Percentiles rank a stretch among this genome's conserved stretches.
These are phyloP conservation scores for Hordeum vulgare DNA, from an alignment of 176 grass and related monocot genomes.

Conservation along the genomic window DNA sequence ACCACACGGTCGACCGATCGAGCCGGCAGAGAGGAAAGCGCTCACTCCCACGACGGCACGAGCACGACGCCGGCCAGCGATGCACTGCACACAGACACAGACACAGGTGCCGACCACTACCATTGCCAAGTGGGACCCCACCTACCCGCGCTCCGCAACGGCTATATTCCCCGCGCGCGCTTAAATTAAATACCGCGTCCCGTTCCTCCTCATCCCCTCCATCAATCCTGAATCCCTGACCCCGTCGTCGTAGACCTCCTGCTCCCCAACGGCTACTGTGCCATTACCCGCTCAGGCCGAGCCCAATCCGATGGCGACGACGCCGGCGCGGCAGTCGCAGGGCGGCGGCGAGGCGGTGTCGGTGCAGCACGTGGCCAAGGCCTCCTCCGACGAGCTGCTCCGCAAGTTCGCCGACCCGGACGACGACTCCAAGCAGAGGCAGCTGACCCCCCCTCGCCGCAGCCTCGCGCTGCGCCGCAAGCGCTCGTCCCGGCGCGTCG, in stretches of 20 bases:
- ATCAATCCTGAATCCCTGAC: neutral
- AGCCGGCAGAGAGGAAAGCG: neutral
- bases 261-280: neutral
- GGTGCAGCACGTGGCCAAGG: conserved; percentile 73
- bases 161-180: conserved; percentile 52
- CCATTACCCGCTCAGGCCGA: neutral
- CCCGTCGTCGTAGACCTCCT: neutral
- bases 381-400: conserved; percentile 92
- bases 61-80: no score
- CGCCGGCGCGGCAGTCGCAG: neutral
- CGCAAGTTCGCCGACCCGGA: conserved; percentile 95
- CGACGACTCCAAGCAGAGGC: neutral
- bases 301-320: neutral
- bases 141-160: conserved; percentile 52
- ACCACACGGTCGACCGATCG: neutral
- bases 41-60: no score
- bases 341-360: neutral
- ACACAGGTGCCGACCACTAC: neutral
- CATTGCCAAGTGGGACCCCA: conserved; percentile 19
- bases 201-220: neutral
- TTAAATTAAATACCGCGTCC: conserved; percentile 28
- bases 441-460: neutral
- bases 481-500: conserved; percentile 67
- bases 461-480: conserved; percentile 54
- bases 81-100: no score